phyloP scores from a whole-genome alignment of 331 rosid genomes.

The Arachis monticola region DNA sequence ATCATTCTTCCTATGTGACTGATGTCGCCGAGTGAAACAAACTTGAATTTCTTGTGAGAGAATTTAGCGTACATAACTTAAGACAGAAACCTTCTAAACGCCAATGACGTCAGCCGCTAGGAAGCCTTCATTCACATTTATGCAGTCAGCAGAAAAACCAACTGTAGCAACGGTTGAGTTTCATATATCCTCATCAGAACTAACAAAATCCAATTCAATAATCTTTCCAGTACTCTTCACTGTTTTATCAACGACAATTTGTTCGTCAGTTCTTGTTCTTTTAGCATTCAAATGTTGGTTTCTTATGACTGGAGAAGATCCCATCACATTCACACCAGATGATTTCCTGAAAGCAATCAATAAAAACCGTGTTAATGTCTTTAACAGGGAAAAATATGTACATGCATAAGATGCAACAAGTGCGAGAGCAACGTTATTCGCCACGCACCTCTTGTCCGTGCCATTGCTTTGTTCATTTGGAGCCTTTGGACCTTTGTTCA shows the following conservation, averaged over 20 bases:
- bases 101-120: slow-evolving; percentile 1
- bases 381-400: not conserved
- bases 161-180: slow-evolving; percentile 14
- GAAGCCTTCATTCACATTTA: slow-evolving; percentile 20
- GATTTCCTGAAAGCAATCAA: slow-evolving; percentile 64
- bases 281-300: slow-evolving; percentile 53
- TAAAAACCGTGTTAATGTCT: slow-evolving; percentile 3
- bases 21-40: not conserved
- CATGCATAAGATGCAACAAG: slow-evolving; percentile 10
- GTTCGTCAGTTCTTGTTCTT: slow-evolving; percentile 54
- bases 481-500: slow-evolving; percentile 42
- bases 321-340: slow-evolving; percentile 40
- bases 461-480: slow-evolving; percentile 46
- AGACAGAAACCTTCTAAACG: slow-evolving; percentile 12
- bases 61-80: slow-evolving; percentile 7
- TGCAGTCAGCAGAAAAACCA: slow-evolving; percentile 3
- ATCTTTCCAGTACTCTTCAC: slow-evolving; percentile 55
- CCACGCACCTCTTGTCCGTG: slow-evolving; percentile 65
- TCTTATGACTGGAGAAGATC: slow-evolving; percentile 41
- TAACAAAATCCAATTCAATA: slow-evolving; percentile 73
- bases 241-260: slow-evolving; percentile 48
- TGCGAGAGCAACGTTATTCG: not conserved
- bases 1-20: not conserved
- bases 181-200: slow-evolving; percentile 81
- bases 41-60: not conserved